Conservation (phyloP, 176 grass and related monocot genomes). For the Microstegium vimineum region DNA sequence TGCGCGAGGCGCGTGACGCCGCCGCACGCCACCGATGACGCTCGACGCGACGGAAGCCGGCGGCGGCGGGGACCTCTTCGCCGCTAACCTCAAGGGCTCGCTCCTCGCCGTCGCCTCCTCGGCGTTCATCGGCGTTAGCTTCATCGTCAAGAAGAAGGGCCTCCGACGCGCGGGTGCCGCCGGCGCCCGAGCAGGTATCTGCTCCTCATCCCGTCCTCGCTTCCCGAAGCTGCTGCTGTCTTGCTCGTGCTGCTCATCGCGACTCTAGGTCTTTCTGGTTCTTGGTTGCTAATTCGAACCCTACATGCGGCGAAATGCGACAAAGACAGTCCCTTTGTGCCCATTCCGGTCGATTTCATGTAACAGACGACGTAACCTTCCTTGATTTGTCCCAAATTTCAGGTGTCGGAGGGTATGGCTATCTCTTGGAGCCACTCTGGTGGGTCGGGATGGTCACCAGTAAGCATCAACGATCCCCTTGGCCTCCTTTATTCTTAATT, state of each 20-base stretch:
- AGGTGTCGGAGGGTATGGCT: conserved; percentile 90
- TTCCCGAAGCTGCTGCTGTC: background rate
- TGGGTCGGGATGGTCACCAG: conserved; percentile 95
- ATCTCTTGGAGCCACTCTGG: conserved; percentile 92
- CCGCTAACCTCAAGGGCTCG: conserved; percentile 80
- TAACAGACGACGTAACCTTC: background rate
- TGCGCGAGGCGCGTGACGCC: conserved; percentile 23
- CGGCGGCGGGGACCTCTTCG: conserved; percentile 56
- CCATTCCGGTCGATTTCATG: conserved; percentile 11
- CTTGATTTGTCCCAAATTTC: conserved; percentile 25
- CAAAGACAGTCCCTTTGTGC: conserved; percentile 14
- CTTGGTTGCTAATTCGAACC: conserved; percentile 23
- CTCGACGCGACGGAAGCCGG: conserved; percentile 8
- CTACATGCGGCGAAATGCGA: background rate
- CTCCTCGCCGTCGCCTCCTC: conserved; percentile 82
- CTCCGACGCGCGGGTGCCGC: conserved; percentile 71
- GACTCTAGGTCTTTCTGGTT: conserved; percentile 30
- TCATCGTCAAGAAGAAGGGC: conserved; percentile 98
- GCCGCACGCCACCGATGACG: conserved; percentile 37
- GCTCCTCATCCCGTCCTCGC: background rate
- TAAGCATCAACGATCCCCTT: conserved; percentile 37
- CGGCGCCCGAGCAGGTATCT: conserved; percentile 68
- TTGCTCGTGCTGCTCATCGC: conserved; percentile 15
- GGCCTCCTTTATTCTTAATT: conserved; percentile 1
- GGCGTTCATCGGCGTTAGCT: conserved; percentile 96